Base-by-base conservation (phyloP, 257 asterid species). In the Lycium barbarum region DNA sequence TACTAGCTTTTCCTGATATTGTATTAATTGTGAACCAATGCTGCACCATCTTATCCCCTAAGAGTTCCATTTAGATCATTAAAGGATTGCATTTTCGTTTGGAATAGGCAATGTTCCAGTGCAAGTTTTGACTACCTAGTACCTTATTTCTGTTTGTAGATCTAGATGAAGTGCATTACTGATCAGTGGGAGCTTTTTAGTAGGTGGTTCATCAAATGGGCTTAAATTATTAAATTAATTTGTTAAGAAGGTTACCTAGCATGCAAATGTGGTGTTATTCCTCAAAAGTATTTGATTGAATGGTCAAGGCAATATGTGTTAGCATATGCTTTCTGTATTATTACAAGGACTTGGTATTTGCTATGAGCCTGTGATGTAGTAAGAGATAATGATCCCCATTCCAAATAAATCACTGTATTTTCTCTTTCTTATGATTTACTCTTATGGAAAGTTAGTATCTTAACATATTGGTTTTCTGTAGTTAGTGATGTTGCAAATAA, bases 201-300 rank as follows among this genome's bases (percentile, higher is more conserved):
- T 73, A 47, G 81, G 35, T 20, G 81, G 18, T 47, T 45, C 35
- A 43, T 18, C 79, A 71, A 68, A 18, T 71, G 55, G 55, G 36
- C 55, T 71, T 71, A 71, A 71, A 26, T 43, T n/a, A 4, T 71
- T 40, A 40, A 9, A 71, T 45, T n/a, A n/a, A 10, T 22, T 43
- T 72, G 57, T 71, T 72, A 18, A 45, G 40, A 47, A n/a, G 58
- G 17, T 10, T 72, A 43, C 58, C 3, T 9, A 45, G 38, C 18
- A 72, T n/a, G 80, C 58, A 72, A n/a, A 72, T 18, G 58, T 72
- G 80, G 80, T 45, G 58, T 45, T n/a, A 45, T 72, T n/a, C 80
- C 11, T 45, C 58, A 72, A 45, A 72, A 72, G 8, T 59, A 8
- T 72, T 20, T n/a, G 58, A 10, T n/a, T 72, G 58, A 45, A 72